A percentile compares a stretch with the other conserved stretches of the same genome.
Conservation (phyloP, 257 asterid genomes). For the Fraxinus quadrangulata region DNA sequence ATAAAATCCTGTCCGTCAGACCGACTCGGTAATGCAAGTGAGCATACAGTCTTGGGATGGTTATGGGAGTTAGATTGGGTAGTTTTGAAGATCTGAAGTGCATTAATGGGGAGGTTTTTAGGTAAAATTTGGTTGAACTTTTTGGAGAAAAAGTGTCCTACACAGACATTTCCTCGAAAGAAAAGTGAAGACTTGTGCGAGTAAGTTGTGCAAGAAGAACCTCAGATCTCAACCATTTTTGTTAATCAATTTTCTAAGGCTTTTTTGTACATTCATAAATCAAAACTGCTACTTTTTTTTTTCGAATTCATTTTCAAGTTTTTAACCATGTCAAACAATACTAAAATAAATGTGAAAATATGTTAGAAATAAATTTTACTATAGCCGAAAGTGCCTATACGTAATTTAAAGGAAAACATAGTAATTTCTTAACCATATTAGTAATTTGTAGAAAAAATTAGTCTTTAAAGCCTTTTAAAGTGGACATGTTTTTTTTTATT, state of each 20-base stretch:
- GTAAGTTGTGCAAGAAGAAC: background rate
- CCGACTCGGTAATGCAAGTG: constrained; percentile 5
- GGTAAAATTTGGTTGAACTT: background rate
- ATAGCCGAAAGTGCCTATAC: too few species aligned
- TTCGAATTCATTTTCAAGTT: too few species aligned
- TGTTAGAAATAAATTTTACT: too few species aligned
- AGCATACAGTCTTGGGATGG: constrained; percentile 16
- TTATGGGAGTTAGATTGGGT: constrained; percentile 14
- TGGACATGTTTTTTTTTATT: too few species aligned
- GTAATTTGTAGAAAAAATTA: too few species aligned
- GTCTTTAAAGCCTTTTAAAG: background rate
- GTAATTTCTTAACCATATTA: too few species aligned
- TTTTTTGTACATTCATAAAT: too few species aligned
- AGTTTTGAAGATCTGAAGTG: constrained; percentile 36
- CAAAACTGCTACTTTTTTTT: too few species aligned
- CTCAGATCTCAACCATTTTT: background rate
- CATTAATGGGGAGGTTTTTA: background rate
- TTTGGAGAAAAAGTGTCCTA: background rate
- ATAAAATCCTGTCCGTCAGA: constrained; percentile 21
- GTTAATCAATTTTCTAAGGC: background rate
- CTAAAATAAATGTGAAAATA: too few species aligned
- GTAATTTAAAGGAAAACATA: too few species aligned
- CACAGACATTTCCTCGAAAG: background rate
- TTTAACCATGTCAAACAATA: too few species aligned
- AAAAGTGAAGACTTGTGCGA: background rate